Base-by-base conservation (phyloP, 2,329 filamentous ascomycete species). In the Endocalyx cinctus region DNA sequence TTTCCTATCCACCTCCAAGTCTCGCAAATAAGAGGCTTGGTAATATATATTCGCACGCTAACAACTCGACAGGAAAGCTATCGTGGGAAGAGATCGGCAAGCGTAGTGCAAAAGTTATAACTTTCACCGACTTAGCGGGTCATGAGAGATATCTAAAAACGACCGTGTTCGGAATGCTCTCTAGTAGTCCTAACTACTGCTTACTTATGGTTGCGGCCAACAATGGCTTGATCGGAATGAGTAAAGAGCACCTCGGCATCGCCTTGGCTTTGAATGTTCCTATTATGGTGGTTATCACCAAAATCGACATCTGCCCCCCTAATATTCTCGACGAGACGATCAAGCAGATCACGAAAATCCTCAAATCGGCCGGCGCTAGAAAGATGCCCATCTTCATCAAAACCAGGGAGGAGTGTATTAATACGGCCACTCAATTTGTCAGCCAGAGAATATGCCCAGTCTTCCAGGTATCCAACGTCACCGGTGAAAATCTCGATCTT, bases 61-160 rank as follows among this genome's bases (percentile, higher is more conserved):
- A 56, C 39, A 14, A 16, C 16, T 6, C 13, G 17, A 3, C 16
- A 70, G 67, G 69, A 26, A 77, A 77, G 46, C 68, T 97, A 20
- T 90, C 89, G 4, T 98, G 92, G 92, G 90, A 96, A 59, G 92
- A 98, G 59, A 96, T 98, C 54, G 92, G 92, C 34, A 87, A 85
- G 62, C 84, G 88, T 46, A 94, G 87, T 50, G 84, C 90, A 31
- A 98, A 98, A 69, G 89, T 98, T 32, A 96, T 97, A 51, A 86
- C 86, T 17, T 98, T 98, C 60, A 94, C 87, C 20, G 92, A 98
- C 59, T 68, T 98, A 46, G 92, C 92, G 5, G 92, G 92, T 18
- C 92, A 98, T 64, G 92, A 97, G 66, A 79, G 87, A 31, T 98
- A 98, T 57, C 70, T 98, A 31, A 79, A 92, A 20, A 98, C 92